Evolutionary conservation across 1,284 basidiomycete species (phyloP).

Genomic region (Thelephora terrestris): DNA sequence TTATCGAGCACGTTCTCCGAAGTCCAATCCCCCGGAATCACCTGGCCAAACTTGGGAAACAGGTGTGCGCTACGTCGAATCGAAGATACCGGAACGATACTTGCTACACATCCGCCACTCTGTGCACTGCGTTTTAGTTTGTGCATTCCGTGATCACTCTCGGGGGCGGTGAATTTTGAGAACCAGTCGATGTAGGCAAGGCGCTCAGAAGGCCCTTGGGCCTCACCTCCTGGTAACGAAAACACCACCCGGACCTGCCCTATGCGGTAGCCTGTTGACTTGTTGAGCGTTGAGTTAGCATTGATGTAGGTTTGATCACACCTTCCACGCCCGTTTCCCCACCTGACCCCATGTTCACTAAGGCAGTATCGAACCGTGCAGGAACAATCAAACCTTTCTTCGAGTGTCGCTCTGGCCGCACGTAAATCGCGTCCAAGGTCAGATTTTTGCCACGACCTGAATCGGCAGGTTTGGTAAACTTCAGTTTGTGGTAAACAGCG

Average conservation of each 20-base stretch:
- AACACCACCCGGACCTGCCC: not conserved
- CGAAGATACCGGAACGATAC: constrained; percentile 15
- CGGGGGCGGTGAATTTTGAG: constrained; percentile 11
- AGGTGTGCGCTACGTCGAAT: constrained; percentile 23
- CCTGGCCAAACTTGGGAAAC: constrained; percentile 9
- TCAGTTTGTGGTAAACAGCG: too few species aligned
- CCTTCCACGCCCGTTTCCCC: not conserved
- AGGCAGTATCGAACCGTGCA: not conserved
- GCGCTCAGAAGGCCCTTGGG: not conserved
- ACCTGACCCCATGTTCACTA: not conserved
- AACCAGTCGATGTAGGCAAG: constrained; percentile 27
- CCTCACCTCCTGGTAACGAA: not conserved
- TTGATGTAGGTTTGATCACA: not conserved
- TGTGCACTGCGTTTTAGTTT: constrained; percentile 10
- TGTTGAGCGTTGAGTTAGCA: not conserved
- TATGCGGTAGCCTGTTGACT: not conserved
- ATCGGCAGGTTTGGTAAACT: too few species aligned
- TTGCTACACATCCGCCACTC: constrained; percentile 12
- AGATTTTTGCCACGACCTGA: not conserved
- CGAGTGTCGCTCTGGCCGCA: not conserved
- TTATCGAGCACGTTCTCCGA: constrained; percentile 24
- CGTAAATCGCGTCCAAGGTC: not conserved
- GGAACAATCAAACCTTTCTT: not conserved
- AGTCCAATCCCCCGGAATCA: constrained; percentile 21
- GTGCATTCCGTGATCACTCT: constrained; percentile 10